phyloP scores from a whole-genome alignment of 345 rosid genomes.

The Euclidium syriacum region DNA sequence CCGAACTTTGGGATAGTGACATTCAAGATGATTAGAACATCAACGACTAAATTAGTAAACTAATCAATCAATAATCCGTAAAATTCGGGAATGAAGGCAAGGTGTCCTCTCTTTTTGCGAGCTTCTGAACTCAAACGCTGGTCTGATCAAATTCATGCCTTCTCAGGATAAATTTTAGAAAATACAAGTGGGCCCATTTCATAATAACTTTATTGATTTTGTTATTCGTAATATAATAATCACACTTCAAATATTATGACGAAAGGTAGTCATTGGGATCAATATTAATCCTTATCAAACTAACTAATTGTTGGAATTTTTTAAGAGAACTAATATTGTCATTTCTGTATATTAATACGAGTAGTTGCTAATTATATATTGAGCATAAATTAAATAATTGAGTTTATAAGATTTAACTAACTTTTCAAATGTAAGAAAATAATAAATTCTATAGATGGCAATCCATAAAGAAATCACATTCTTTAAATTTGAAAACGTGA shows the following conservation, averaged over 20 bases:
- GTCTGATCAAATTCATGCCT: conserved; percentile 3
- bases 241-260: neutral
- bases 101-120: conserved; percentile 19
- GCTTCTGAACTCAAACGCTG: conserved; percentile 14
- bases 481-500: too few relatives aligned
- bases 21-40: conserved; percentile 1
- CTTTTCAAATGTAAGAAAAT: neutral
- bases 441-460: neutral
- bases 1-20: conserved; percentile 12
- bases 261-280: conserved; percentile 16
- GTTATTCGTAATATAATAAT: neutral
- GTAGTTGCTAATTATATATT: neutral
- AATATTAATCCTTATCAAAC: conserved; percentile 8
- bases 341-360: neutral
- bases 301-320: neutral
- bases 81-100: neutral
- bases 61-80: neutral
- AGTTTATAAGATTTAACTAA: too few relatives aligned
- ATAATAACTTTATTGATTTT: conserved; percentile 3
- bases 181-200: neutral
- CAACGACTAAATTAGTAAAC: neutral
- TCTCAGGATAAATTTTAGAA: neutral
- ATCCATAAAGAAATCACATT: neutral
- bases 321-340: neutral
- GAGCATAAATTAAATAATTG: neutral